Evolutionary conservation across 1,284 basidiomycete species (phyloP).

Genomic region (Amylostereum areolatum): DNA sequence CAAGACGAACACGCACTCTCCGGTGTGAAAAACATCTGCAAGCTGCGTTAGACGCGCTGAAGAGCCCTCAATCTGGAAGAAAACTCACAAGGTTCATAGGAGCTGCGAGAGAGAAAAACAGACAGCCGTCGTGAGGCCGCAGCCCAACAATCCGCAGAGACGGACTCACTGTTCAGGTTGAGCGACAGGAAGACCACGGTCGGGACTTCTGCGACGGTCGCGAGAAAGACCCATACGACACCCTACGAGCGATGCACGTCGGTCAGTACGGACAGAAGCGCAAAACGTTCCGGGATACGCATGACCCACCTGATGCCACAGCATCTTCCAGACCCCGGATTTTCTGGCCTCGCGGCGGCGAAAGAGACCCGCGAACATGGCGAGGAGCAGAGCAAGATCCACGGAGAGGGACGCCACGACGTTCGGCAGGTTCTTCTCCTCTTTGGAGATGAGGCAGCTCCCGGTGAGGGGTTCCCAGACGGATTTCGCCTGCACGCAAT

Average conservation of each 20-base stretch:
- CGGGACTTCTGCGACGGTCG: neutral
- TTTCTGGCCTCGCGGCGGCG: neutral
- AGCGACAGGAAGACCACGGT: neutral
- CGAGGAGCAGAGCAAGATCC: neutral
- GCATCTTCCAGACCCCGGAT: neutral
- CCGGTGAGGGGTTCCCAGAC: neutral
- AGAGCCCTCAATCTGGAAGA: neutral
- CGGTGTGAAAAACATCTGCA: neutral
- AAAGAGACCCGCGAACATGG: neutral
- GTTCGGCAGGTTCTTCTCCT: neutral
- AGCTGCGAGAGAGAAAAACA: neutral
- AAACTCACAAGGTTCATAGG: neutral
- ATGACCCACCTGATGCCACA: neutral
- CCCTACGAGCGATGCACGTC: neutral
- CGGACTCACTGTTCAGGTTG: neutral
- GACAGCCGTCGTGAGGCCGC: neutral
- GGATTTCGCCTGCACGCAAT: neutral
- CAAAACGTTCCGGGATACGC: neutral
- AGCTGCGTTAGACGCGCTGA: neutral
- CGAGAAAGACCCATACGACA: neutral
- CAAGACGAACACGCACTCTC: too few species aligned
- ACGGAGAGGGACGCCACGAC: neutral
- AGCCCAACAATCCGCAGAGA: neutral
- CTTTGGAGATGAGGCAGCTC: neutral
- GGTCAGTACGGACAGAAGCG: neutral